phyloP scores from a whole-genome alignment of 2,329 filamentous ascomycete species.

The Verticillium klebahnii region DNA sequence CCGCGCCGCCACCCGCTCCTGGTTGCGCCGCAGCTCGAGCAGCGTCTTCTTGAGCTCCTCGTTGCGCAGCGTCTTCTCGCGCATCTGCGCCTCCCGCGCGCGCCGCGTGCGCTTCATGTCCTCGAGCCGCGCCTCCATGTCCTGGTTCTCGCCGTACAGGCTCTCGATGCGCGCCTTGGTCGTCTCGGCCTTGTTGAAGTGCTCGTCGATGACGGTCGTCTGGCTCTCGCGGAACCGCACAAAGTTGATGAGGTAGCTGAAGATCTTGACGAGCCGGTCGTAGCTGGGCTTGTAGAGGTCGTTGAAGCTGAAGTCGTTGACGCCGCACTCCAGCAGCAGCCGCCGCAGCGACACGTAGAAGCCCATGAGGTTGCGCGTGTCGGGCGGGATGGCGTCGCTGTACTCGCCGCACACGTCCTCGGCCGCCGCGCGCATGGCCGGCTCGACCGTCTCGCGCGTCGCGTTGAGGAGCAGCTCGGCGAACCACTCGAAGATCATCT shows the following conservation, averaged over 20 bases:
- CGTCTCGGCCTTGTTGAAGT: slow-evolving; percentile 85
- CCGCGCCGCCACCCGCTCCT: slow-evolving; percentile 77
- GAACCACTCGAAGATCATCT: slow-evolving; percentile 98
- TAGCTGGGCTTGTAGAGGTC: slow-evolving; percentile 90
- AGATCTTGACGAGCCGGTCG: slow-evolving; percentile 86
- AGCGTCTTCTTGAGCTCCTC: slow-evolving; percentile 81
- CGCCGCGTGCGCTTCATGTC: slow-evolving; percentile 78
- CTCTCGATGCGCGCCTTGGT: slow-evolving; percentile 85
- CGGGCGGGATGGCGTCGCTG: slow-evolving; percentile 76
- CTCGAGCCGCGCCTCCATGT: slow-evolving; percentile 73
- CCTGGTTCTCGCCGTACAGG: slow-evolving; percentile 80
- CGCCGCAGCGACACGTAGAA: slow-evolving; percentile 84
- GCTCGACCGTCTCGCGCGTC: slow-evolving; percentile 88
- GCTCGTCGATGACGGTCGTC: slow-evolving; percentile 81
- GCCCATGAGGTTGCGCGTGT: slow-evolving; percentile 91
- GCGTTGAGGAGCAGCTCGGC: slow-evolving; percentile 91
- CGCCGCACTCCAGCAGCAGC: slow-evolving; percentile 80
- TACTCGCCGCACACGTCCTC: slow-evolving; percentile 83
- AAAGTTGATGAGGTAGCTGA: slow-evolving; percentile 98
- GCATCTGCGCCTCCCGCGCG: slow-evolving; percentile 75
- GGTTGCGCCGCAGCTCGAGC: slow-evolving; percentile 73
- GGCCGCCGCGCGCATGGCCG: slow-evolving; percentile 87
- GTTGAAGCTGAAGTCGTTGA: slow-evolving; percentile 88
- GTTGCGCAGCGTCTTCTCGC: slow-evolving; percentile 80
- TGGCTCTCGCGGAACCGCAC: slow-evolving; percentile 94